These are phyloP conservation scores for Shiraia sp. DNA, from an alignment of 2,329 filamentous ascomycete species.

Conservation along the genomic window DNA sequence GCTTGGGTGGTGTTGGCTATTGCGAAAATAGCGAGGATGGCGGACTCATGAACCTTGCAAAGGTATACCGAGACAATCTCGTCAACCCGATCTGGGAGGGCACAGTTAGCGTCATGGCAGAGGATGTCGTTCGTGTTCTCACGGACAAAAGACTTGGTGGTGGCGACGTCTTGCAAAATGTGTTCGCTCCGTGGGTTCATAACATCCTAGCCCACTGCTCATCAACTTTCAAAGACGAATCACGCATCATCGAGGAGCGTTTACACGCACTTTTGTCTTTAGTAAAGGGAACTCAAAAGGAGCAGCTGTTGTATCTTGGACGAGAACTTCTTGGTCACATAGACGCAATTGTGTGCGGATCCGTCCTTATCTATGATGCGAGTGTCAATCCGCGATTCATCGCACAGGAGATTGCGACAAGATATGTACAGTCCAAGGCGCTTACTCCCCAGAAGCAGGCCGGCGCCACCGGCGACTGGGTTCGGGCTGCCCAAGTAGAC, in stretches of 20 bases:
- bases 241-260: constrained; percentile 9
- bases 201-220: constrained; percentile 12
- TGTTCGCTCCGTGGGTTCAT: constrained; percentile 24
- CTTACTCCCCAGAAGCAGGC: neutral
- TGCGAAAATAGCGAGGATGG: constrained; percentile 65
- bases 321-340: constrained; percentile 32
- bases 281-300: constrained; percentile 12
- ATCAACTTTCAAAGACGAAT: constrained; percentile 10
- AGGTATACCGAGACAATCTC: constrained; percentile 66
- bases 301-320: constrained; percentile 30
- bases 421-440: constrained; percentile 34
- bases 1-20: constrained; percentile 68
- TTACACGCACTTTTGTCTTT: constrained; percentile 13
- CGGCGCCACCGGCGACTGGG: constrained; percentile 5
- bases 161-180: constrained; percentile 23
- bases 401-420: constrained; percentile 39
- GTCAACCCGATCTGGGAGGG: constrained; percentile 73
- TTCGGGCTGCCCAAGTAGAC: constrained; percentile 12
- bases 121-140: constrained; percentile 54
- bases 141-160: constrained; percentile 34
- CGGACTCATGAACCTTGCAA: constrained; percentile 62
- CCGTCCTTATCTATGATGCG: constrained; percentile 45
- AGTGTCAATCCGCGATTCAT: constrained; percentile 35
- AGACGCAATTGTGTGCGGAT: constrained; percentile 42
- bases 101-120: constrained; percentile 71